A percentile compares a stretch with the other conserved stretches of the same genome.
These are phyloP conservation scores for Cyclaneusma minus DNA, from an alignment of 2,329 filamentous ascomycete genomes.

Conservation along the genomic window DNA sequence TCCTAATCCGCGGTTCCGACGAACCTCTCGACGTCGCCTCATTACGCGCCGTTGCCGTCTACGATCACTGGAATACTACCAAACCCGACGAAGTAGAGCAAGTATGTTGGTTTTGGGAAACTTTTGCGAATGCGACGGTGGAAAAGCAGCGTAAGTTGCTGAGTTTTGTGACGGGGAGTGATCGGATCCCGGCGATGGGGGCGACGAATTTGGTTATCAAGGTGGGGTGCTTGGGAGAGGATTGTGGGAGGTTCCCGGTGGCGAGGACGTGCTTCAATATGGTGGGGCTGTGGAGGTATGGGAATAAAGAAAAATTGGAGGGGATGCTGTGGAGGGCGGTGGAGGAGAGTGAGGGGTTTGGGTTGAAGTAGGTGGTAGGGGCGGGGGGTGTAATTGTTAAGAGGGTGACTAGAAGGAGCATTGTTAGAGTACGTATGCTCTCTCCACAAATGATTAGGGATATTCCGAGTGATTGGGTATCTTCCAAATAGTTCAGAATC, in stretches of 20 bases:
- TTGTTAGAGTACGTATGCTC: no score
- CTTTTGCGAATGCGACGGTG: conserved; percentile 50
- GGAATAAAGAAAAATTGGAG: conserved; percentile 49
- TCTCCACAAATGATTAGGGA: no score
- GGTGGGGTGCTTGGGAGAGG: conserved; percentile 60
- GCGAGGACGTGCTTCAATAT: conserved; percentile 88
- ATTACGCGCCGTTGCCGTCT: conserved; percentile 60
- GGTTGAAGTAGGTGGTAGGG: conserved; percentile 72
- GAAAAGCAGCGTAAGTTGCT: conserved; percentile 63
- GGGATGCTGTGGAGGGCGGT: conserved; percentile 70
- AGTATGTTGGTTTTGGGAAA: conserved; percentile 83
- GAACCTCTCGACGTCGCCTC: conserved; percentile 67
- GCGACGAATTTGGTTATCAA: conserved; percentile 65
- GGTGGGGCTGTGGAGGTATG: conserved; percentile 61
- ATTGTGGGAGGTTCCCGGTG: conserved; percentile 61
- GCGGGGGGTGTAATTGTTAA: no score
- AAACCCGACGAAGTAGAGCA: conserved; percentile 44
- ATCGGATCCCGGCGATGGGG: conserved; percentile 79
- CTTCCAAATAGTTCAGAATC: no score
- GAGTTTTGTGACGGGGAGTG: conserved; percentile 78
- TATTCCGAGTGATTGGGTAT: no score
- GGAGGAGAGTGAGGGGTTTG: conserved; percentile 83
- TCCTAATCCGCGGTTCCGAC: conserved; percentile 72
- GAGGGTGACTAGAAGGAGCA: no score
- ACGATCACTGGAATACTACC: conserved; percentile 59